These are phyloP conservation scores for Solanum verrucosum DNA, from an alignment of 257 asterid genomes.

Conservation along the genomic window DNA sequence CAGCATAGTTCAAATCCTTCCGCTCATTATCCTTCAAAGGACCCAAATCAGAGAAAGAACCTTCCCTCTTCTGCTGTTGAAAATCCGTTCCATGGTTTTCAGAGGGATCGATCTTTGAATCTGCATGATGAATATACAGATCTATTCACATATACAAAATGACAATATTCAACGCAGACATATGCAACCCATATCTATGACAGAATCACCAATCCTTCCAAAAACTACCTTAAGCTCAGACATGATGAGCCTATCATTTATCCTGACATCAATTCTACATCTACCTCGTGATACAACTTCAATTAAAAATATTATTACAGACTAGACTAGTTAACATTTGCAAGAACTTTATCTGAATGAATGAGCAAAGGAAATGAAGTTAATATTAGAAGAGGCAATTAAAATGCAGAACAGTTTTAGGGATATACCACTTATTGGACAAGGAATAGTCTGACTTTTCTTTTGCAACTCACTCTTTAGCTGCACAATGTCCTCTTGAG, in stretches of 20 bases:
- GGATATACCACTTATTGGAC: conserved; percentile 41
- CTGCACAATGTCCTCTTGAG: conserved; percentile 75
- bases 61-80: conserved; percentile 37
- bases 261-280: not conserved
- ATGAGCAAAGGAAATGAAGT: not conserved
- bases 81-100: conserved; percentile 29
- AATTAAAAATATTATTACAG: not conserved
- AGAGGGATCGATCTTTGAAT: conserved; percentile 23
- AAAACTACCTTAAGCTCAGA: not conserved
- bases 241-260: not conserved
- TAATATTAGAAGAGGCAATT: not conserved
- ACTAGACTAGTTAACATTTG: not conserved
- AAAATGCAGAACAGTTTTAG: conserved; percentile 1
- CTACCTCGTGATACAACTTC: not conserved
- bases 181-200: not conserved
- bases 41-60: conserved; percentile 68
- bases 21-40: conserved; percentile 85
- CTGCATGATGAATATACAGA: conserved; percentile 35
- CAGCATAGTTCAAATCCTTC: conserved; percentile 84
- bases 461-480: conserved; percentile 68
- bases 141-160: conserved; percentile 11
- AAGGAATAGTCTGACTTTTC: conserved; percentile 35
- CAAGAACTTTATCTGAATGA: not conserved
- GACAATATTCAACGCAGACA: not conserved
- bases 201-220: not conserved